Base-by-base conservation (phyloP, 805 yeast species). In the Schwanniomyces occidentalis region DNA sequence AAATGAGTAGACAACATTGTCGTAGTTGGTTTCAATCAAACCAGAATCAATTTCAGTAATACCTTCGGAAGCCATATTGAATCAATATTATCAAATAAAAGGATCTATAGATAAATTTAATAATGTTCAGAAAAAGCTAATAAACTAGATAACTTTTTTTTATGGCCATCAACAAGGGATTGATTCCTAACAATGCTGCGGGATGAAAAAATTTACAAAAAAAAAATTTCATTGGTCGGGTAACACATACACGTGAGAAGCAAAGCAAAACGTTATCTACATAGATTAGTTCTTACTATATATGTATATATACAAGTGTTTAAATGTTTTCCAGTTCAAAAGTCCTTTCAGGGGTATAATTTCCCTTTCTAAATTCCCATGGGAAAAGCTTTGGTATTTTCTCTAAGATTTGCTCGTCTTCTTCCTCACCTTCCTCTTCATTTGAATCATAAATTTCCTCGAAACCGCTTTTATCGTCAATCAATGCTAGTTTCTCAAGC, bases 21-120 rank as follows among this genome's bases (percentile, higher is more conserved):
- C 96, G 81, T 90, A 88, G 84, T 91, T 91, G 73, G 96, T 73
- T 75, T 85, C 91, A 63, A 91, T 89, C 63, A 78, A 78, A 65
- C 79, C 79, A 62, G 88, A 70, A 69, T 85, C 95, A 63, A 85
- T 77, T 66, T 85, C 93, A 48, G 80, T 73, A 59, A 80, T 80
- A 59, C 85, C 85, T 72, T 81, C 86, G 53, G 80, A 64, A 37
- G 69, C 52, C 80, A 75, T 75, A 38, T 38, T 58, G 45, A 9
- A 31, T 35, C 16, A 28, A n/a, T 27, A n/a, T n/a, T n/a, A n/a
- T n/a, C n/a, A n/a, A n/a, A n/a, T n/a, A n/a, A n/a, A n/a, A n/a
- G n/a, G n/a, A n/a, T n/a, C n/a, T n/a, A n/a, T n/a, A n/a, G n/a
- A n/a, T n/a, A n/a, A n/a, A n/a, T n/a, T n/a, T n/a, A n/a, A n/a